Evolutionary conservation across 1,284 basidiomycete species (phyloP).

Genomic region (Abortiporus biennis): DNA sequence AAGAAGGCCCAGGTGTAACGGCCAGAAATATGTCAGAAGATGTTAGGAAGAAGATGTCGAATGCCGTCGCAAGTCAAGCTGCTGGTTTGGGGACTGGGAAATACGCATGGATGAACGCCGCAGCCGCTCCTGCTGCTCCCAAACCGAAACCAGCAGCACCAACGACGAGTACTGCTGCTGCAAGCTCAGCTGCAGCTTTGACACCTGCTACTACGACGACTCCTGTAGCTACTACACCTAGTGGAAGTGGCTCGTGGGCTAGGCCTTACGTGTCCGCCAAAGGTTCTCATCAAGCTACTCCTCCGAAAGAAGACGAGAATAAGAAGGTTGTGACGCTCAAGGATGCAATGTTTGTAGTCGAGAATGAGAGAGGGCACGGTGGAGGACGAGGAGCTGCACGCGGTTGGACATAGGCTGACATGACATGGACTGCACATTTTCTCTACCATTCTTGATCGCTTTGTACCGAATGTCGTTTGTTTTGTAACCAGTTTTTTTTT

Average conservation of each 20-base stretch:
- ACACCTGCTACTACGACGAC: slow-evolving; percentile 24
- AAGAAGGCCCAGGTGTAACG: slow-evolving; percentile 77
- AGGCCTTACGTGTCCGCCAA: slow-evolving; percentile 59
- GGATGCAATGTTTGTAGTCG: slow-evolving; percentile 76
- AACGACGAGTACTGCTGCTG: slow-evolving; percentile 14
- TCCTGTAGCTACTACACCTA: slow-evolving; percentile 30
- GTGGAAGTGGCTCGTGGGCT: slow-evolving; percentile 45
- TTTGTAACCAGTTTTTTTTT: too few relatives aligned
- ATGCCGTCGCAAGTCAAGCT: slow-evolving; percentile 81
- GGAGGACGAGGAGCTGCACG: slow-evolving; percentile 67
- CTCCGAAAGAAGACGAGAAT: slow-evolving; percentile 46
- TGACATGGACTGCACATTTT: too few relatives aligned
- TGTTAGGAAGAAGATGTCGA: slow-evolving; percentile 83
- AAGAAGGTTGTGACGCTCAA: slow-evolving; percentile 58
- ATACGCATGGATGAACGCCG: slow-evolving; percentile 82
- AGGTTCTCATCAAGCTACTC: slow-evolving; percentile 25
- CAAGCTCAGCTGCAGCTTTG: slow-evolving; percentile 18
- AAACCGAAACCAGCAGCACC: slow-evolving; percentile 37
- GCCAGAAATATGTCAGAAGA: slow-evolving; percentile 86
- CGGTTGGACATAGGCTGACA: slow-evolving; percentile 53
- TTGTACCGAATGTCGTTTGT: too few relatives aligned
- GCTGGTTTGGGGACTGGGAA: slow-evolving; percentile 70
- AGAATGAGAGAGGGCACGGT: slow-evolving; percentile 73
- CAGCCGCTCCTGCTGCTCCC: slow-evolving; percentile 35
- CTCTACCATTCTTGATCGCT: too few relatives aligned